A percentile compares a stretch with the other conserved stretches of the same genome.
Conservation (phyloP, 1,139 yeast genomes). For the Magnusiomyces sp. region DNA sequence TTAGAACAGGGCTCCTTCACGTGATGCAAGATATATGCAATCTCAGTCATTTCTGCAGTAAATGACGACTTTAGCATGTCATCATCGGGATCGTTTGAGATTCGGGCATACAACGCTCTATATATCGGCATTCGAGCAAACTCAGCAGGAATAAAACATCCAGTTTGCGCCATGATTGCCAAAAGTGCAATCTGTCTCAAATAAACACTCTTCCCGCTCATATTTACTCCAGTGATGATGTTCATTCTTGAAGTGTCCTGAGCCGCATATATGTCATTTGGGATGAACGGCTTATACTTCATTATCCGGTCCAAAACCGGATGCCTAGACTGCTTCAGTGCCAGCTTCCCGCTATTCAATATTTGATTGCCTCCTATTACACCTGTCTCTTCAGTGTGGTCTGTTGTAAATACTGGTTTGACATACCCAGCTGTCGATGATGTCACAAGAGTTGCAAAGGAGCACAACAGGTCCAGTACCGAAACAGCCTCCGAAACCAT, state of each 20-base stretch:
- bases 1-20: constrained; percentile 23
- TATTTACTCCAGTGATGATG: constrained; percentile 41
- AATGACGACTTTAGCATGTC: constrained; percentile 39
- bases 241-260: constrained; percentile 35
- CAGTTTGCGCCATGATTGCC: constrained; percentile 43
- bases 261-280: constrained; percentile 35
- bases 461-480: constrained; percentile 37
- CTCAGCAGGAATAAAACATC: constrained; percentile 43
- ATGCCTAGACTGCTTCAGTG: constrained; percentile 34
- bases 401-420: constrained; percentile 30
- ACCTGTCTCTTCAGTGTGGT: no score
- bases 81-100: constrained; percentile 40
- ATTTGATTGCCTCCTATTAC: no score
- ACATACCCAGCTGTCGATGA: constrained; percentile 25
- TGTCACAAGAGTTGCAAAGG: constrained; percentile 30
- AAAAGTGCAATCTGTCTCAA: constrained; percentile 41
- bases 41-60: constrained; percentile 43
- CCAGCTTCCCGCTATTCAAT: constrained; percentile 23
- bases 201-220: constrained; percentile 49
- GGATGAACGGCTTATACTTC: constrained; percentile 25
- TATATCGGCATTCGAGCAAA: constrained; percentile 36
- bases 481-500: constrained; percentile 41
- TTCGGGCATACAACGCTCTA: constrained; percentile 38
- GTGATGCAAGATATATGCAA: constrained; percentile 36
- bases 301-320: constrained; percentile 33